These are phyloP conservation scores for Pythium oligandrum DNA, from an alignment of 352 stramenopile species.

Conservation along the genomic window DNA sequence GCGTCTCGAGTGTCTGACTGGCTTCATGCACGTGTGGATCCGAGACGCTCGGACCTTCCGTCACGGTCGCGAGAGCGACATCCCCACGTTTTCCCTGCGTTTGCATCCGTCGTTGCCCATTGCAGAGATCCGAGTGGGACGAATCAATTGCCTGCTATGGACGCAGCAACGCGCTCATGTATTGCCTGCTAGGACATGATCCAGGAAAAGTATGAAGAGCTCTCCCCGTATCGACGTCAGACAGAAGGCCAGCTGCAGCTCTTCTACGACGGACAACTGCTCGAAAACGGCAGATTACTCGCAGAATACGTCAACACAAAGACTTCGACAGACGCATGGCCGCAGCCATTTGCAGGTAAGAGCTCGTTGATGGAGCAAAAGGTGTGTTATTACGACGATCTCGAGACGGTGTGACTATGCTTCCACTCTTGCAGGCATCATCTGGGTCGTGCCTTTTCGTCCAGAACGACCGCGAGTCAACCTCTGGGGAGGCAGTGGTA, in stretches of 20 bases:
- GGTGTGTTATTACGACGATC: neutral
- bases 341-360: slow-evolving; percentile 20
- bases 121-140: slow-evolving; percentile 28
- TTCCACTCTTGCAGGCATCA: slow-evolving; percentile 28
- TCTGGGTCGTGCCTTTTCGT: slow-evolving; percentile 59
- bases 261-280: slow-evolving; percentile 30
- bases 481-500: slow-evolving; percentile 11
- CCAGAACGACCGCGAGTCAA: slow-evolving; percentile 17
- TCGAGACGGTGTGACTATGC: too few relatives aligned
- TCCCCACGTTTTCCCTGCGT: slow-evolving; percentile 37
- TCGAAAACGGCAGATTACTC: slow-evolving; percentile 38
- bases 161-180: neutral
- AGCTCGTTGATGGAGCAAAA: neutral
- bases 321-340: neutral
- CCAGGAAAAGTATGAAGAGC: slow-evolving; percentile 32
- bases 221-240: slow-evolving; percentile 34
- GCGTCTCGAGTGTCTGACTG: slow-evolving; percentile 17
- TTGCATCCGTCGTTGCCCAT: slow-evolving; percentile 38
- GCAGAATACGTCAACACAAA: slow-evolving; percentile 28
- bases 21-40: slow-evolving; percentile 53
- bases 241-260: slow-evolving; percentile 38
- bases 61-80: slow-evolving; percentile 33
- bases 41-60: slow-evolving; percentile 45
- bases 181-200: slow-evolving; percentile 26
- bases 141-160: too few relatives aligned